Base-by-base conservation (phyloP, 495 filamentous ascomycete species). In the Monascus purpureus region DNA sequence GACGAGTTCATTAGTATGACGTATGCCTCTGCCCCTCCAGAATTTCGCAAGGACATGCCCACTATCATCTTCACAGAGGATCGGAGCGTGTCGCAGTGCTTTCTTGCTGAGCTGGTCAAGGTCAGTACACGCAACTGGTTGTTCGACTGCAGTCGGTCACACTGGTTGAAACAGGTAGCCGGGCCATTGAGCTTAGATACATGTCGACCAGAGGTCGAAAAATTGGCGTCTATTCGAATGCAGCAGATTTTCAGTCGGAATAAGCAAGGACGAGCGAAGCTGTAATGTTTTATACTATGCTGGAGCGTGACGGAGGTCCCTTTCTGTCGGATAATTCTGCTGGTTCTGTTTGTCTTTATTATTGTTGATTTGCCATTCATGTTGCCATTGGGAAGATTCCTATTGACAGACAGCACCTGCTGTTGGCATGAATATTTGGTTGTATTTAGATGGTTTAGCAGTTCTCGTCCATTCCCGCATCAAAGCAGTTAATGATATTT, bases 101-200 rank as follows among this genome's bases (percentile, higher is more conserved):
- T 31, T 17, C 29, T 31, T 11, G 29, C 29, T 9, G 29, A 31
- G n/a, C 17, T 31, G 16, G 29, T 31, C 29, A 19, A 23, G 13
- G 29, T 23, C 17, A 17, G 29, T 9, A 31, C 29, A 11, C 29
- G 29, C 6, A 14, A 31, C 17, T 31, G 29, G 29, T 17, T 7
- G 2, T 31, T 31, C 29, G 29, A 31, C 15, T 31, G 29, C 19
- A 14, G 29, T 11, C 17, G 19, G 29, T 31, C 29, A 2, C 17
- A 31, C 12, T 31, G 29, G 29, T 19, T 31, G 17, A 31, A 31
- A n/a, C 29, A 31, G 15, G 29, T 31, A 3, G 15, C 29, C 2
- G 29, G 29, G 9, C 29, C 29, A 2, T 22, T 31, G 29, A 31
- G 8, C 22, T 17, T 31, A 6, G 17, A 22, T 3, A 17, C 17